These are phyloP conservation scores for Samsoniella hepiali DNA, from an alignment of 2,329 filamentous ascomycete genomes.

Conservation along the genomic window DNA sequence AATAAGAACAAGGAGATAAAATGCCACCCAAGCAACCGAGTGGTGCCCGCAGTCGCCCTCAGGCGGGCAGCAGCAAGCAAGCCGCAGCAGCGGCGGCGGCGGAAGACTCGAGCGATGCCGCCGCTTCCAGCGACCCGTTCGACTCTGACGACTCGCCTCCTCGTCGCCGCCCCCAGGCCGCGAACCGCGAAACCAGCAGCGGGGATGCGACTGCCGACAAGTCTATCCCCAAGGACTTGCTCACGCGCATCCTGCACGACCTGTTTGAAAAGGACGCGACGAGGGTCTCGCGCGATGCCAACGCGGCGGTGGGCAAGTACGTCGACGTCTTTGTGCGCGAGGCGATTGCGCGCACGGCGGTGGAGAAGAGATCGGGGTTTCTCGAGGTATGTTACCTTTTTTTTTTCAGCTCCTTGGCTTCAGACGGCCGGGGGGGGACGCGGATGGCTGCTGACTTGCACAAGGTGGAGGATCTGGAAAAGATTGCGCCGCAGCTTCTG, in stretches of 20 bases:
- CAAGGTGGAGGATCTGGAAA: slow-evolving; percentile 85
- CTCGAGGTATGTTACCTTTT: slow-evolving; percentile 56
- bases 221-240: slow-evolving; percentile 67
- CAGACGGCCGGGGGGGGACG: not conserved
- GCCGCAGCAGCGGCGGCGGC: slow-evolving; percentile 23
- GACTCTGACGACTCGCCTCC: slow-evolving; percentile 28
- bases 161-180: slow-evolving; percentile 21
- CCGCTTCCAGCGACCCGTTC: slow-evolving; percentile 34
- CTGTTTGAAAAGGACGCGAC: slow-evolving; percentile 72
- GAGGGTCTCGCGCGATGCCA: slow-evolving; percentile 73
- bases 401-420: not conserved
- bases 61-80: slow-evolving; percentile 27
- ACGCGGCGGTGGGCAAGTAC: slow-evolving; percentile 75
- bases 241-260: slow-evolving; percentile 75
- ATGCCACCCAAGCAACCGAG: slow-evolving; percentile 45
- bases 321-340: slow-evolving; percentile 89
- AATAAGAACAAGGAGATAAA: not conserved
- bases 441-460: not conserved
- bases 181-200: slow-evolving; percentile 6
- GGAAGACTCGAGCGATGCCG: slow-evolving; percentile 23
- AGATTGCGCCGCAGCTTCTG: slow-evolving; percentile 77
- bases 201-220: slow-evolving; percentile 38
- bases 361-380: slow-evolving; percentile 67
- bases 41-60: slow-evolving; percentile 36
- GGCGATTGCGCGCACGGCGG: slow-evolving; percentile 74